Evolutionary conservation across 2,329 filamentous ascomycete genomes (phyloP), one percentile per base, ranked within the genome.

Genomic region (Diaporthe vaccinii): DNA sequence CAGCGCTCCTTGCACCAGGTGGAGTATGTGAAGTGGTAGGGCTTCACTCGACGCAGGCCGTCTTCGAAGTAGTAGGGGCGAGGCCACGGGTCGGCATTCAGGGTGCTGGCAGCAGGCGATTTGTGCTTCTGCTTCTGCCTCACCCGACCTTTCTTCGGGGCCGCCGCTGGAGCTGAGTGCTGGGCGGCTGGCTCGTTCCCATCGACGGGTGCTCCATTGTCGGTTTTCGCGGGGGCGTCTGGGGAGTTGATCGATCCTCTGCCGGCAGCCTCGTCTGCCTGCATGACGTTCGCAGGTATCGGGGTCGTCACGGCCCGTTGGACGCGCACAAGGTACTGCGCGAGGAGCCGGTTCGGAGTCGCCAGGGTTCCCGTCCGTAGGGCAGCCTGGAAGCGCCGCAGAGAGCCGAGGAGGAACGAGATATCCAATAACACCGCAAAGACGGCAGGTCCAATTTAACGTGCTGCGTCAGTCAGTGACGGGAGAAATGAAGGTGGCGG

Each of bases 1-100:
- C 97, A 99, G 83, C 97, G 90, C 85, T 98, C 90, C 85, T 98
- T 99, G 87, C 94, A 97, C 85, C 91, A 95, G 0, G 96, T 98
- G 82, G 98, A 97, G 87, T 98, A 98, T 3, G 96, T 98, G 83
- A 90, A 98, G 82, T 97, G 92, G 82, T 99, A 98, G 4, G 96
- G 96, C 58, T 89, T 89, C 44, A 98, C 93, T 78, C 95, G 92
- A 69, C 96, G 93, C 77, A 99, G 86, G 12, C 94, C 95, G 79
- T 93, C 93, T 79, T 98, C 93, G 77, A 98, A 88, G 80, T 93
- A 93, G 84, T 98, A 98, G 0, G 95, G 95, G 74, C 86, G 85
- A 12, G 89, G 90, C 87, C 86, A 89, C 31, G 84, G 78, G 71
- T 85, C 82, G 41, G 80, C 78, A 4, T 85, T 82, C 28, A 82